Percentiles rank a stretch among this genome's conserved stretches.
These are phyloP conservation scores for Leccinum pellstonianum DNA, from an alignment of 768 basidiomycete species.

Conservation along the genomic window DNA sequence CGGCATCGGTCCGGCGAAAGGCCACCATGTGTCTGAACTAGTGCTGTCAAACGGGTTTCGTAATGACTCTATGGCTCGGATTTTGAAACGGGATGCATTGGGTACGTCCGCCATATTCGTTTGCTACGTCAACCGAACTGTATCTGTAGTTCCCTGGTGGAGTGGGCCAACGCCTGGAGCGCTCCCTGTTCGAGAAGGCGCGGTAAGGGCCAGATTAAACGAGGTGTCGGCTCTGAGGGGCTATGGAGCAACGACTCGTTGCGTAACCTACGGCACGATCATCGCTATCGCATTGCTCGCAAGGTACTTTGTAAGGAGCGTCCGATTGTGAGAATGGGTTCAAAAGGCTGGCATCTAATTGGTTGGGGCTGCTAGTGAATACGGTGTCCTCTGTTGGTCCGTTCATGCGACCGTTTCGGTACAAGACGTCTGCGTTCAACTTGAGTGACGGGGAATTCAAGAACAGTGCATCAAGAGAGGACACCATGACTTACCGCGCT, in stretches of 20 bases:
- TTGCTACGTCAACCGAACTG: conserved; percentile 31
- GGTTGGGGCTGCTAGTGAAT: conserved; percentile 33
- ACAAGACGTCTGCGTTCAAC: conserved; percentile 34
- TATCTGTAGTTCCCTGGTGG: conserved; percentile 32
- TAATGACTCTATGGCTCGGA: conserved; percentile 11
- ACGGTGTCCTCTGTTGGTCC: conserved; percentile 33
- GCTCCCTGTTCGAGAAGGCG: conserved; percentile 15
- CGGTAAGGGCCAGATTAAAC: conserved; percentile 15
- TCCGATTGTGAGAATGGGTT: conserved; percentile 27
- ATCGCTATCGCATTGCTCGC: conserved; percentile 49
- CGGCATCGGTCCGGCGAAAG: conserved; percentile 13
- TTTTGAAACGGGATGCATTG: conserved; percentile 23
- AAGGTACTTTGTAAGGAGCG: conserved; percentile 20
- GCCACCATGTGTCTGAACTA: conserved; percentile 19
- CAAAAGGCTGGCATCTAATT: conserved; percentile 43
- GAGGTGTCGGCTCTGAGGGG: conserved; percentile 35
- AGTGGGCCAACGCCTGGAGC: conserved; percentile 3
- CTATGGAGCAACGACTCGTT: conserved; percentile 48
- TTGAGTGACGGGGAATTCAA: conserved; percentile 44
- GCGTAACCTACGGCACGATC: conserved; percentile 51
- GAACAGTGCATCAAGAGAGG: background rate
- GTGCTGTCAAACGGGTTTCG: conserved; percentile 28
- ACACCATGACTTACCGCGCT: conserved; percentile 42
- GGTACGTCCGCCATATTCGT: conserved; percentile 27
- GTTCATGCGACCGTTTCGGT: conserved; percentile 28